Conservation (phyloP, 345 rosid genomes). For the Pelargonium nanum region DNA sequence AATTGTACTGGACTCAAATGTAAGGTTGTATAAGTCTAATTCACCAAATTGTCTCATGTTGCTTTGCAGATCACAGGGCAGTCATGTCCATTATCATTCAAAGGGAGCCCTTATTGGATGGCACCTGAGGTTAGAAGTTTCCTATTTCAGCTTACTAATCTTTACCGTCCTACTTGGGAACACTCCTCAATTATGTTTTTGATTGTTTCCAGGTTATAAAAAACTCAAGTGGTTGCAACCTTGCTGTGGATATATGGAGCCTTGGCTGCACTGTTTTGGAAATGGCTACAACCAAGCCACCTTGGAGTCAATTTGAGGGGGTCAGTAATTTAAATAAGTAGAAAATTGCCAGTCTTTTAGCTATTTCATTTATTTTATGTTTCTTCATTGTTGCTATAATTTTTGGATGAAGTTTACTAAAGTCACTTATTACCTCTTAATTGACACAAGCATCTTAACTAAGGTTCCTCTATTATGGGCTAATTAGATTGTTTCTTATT, state of each 20-base stretch:
- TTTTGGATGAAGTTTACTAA: conserved; percentile 5
- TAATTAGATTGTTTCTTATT: background rate
- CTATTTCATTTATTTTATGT: background rate
- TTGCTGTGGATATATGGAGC: conserved; percentile 84
- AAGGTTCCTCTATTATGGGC: background rate
- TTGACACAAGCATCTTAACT: no score
- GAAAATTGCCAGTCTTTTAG: background rate
- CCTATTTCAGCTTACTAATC: conserved; percentile 3
- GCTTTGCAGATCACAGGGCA: conserved; percentile 63
- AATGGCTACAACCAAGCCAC: conserved; percentile 81
- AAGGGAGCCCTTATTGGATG: conserved; percentile 86
- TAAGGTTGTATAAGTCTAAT: no score
- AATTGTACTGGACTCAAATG: background rate
- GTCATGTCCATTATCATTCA: conserved; percentile 65
- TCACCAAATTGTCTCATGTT: background rate
- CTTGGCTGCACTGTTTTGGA: conserved; percentile 80
- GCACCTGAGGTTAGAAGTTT: conserved; percentile 60
- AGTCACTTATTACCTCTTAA: background rate
- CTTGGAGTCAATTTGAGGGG: conserved; percentile 83
- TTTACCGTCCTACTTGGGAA: background rate
- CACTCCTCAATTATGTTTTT: background rate
- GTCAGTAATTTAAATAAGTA: conserved; percentile 27
- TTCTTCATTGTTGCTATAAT: background rate
- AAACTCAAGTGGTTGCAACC: conserved; percentile 48
- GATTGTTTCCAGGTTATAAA: conserved; percentile 42